Evolutionary conservation across 2,329 filamentous ascomycete species (phyloP).

Genomic region (Drechmeria coniospora): DNA sequence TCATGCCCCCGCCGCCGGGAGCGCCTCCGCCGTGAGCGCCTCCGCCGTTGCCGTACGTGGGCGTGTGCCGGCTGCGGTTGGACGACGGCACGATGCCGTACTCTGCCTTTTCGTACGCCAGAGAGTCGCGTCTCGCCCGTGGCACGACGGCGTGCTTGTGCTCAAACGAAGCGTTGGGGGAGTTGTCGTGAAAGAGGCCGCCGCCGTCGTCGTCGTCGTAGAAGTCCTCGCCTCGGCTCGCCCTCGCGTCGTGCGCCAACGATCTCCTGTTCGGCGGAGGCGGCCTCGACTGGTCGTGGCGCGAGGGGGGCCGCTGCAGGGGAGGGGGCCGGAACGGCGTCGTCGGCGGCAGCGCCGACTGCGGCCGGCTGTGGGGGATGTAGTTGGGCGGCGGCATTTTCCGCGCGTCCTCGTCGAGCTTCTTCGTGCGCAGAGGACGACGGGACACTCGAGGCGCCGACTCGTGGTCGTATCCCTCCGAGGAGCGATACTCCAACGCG

Average conservation of each 20-base stretch:
- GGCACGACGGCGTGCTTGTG: conserved; percentile 15
- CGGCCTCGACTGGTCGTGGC: conserved; percentile 15
- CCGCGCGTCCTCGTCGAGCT: conserved; percentile 26
- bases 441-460: conserved; percentile 20
- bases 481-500: conserved; percentile 16
- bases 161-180: conserved; percentile 19
- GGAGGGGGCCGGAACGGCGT: conserved; percentile 15
- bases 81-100: conserved; percentile 25
- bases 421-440: conserved; percentile 26
- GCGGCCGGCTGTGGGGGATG: conserved; percentile 17
- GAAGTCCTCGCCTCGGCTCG: conserved; percentile 19
- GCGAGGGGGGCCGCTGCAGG: conserved; percentile 10
- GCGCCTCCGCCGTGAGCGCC: conserved; percentile 5
- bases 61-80: conserved; percentile 21
- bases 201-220: conserved; percentile 23
- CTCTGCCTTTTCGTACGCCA: conserved; percentile 21
- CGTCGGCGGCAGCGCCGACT: conserved; percentile 15
- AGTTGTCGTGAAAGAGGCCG: conserved; percentile 22
- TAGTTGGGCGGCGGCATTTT: conserved; percentile 33
- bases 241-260: too few species aligned
- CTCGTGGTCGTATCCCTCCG: conserved; percentile 27
- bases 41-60: conserved; percentile 20
- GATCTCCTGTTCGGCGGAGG: conserved; percentile 13
- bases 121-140: conserved; percentile 19
- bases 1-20: conserved; percentile 16